Base-by-base conservation (phyloP, 2,329 filamentous ascomycete genomes). In the Ophiostoma montium region DNA sequence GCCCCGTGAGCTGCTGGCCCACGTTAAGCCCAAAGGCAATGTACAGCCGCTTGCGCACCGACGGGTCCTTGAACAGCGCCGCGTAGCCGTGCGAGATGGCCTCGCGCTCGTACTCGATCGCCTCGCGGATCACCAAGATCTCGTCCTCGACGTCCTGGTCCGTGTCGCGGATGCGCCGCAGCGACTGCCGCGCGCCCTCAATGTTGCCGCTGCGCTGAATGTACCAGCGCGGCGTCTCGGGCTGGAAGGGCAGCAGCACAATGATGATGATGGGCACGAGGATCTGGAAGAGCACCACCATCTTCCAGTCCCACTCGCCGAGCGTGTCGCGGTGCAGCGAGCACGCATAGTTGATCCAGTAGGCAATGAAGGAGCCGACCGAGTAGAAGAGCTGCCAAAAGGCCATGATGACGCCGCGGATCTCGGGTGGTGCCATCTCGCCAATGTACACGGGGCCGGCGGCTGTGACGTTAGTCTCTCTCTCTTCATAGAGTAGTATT, bases 211-310 rank as follows among this genome's bases (percentile, higher is more conserved):
- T 71, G 52, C 74, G 70, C 62, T 83, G 72, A 53, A 85, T 72
- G 60, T 74, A 72, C 80, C 81, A 86, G 46, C 82, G 72, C 16
- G 82, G 82, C 4, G 75, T 76, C 60, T 84, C 82, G 18, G 80
- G 80, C 53, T 82, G 74, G 60, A 79, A 81, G 36, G 79, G 80
- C 13, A 85, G 67, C 33, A 80, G 70, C 4, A 63, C 55, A 19
- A 84, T 65, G 61, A 86, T 80, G 51, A 84, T 57, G 46, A 72
- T 55, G 1, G 82, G 82, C 21, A 84, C 71, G n/a, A 86, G 62
- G 45, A 84, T 68, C 64, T 86, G 82, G 69, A 85, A 84, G 53
- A 86, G 78, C 54, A 84, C 75, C 13, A 85, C 78, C 67, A 84
- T 75, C 57, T 74, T 76, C 81, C 81, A 85, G 62, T 84, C 80